Conservation (phyloP, 2,329 filamentous ascomycete genomes). For the Penicillium sp. region DNA sequence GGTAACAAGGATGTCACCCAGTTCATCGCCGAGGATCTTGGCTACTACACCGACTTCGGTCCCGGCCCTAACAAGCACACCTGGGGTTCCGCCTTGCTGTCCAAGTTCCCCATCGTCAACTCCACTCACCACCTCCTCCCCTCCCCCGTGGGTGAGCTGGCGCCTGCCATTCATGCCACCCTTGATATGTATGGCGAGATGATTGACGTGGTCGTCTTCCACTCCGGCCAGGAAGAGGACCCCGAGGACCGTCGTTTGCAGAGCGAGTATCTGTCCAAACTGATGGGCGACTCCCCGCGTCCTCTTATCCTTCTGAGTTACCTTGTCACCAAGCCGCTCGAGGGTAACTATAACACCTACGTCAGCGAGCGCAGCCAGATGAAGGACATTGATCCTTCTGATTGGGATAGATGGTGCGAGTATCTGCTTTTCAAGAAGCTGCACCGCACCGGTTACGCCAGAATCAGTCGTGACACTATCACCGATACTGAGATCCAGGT, state of each 20-base stretch:
- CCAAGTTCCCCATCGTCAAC: constrained; percentile 96
- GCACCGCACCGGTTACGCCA: constrained; percentile 81
- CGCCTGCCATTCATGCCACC: constrained; percentile 95
- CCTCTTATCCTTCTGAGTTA: constrained; percentile 88
- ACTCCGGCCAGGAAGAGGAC: constrained; percentile 97
- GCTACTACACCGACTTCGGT: constrained; percentile 98
- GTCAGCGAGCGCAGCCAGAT: constrained; percentile 85
- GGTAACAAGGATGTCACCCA: constrained; percentile 96
- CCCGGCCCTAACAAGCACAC: constrained; percentile 99
- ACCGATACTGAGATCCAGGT: constrained; percentile 96
- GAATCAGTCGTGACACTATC: constrained; percentile 85
- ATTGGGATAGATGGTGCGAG: constrained; percentile 99
- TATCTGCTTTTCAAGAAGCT: constrained; percentile 95
- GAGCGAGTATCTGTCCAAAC: constrained; percentile 76
- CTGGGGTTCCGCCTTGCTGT: constrained; percentile 89
- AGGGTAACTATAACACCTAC: constrained; percentile 95
- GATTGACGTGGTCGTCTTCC: constrained; percentile 96
- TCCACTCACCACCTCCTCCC: constrained; percentile 94
- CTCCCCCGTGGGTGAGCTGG: constrained; percentile 89
- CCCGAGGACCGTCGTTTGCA: constrained; percentile 87
- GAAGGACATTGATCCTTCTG: constrained; percentile 87
- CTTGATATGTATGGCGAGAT: constrained; percentile 87
- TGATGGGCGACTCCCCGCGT: constrained; percentile 81
- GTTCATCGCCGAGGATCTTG: constrained; percentile 90
- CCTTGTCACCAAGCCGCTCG: constrained; percentile 81